A percentile compares a stretch with the other conserved stretches of the same genome.
phyloP scores from a whole-genome alignment of 371 early-diverging fungal species.

The Syncephalis plumigaleata region DNA sequence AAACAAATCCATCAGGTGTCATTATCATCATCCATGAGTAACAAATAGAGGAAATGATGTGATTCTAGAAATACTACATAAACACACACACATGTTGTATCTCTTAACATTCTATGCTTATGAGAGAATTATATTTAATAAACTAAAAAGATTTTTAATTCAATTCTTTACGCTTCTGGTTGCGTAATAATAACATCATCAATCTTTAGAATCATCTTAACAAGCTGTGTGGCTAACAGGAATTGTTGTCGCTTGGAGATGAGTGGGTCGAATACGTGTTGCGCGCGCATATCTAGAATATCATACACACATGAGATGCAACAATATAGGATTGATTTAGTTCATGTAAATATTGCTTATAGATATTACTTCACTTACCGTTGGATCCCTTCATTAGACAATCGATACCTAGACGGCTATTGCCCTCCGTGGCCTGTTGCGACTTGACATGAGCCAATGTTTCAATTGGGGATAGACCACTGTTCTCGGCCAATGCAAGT shows the following conservation, averaged over 20 bases:
- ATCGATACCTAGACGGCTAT: slow-evolving; percentile 88
- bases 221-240: slow-evolving; percentile 96
- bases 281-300: slow-evolving; percentile 97
- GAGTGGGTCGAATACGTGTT: slow-evolving; percentile 95
- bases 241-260: slow-evolving; percentile 98
- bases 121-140: too few relatives aligned
- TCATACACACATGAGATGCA: slow-evolving; percentile 1
- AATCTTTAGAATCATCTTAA: slow-evolving; percentile 95
- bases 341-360: neutral
- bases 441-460: slow-evolving; percentile 88
- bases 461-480: slow-evolving; percentile 92
- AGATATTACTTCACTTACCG: slow-evolving; percentile 20
- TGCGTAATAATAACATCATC: slow-evolving; percentile 52
- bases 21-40: too few relatives aligned
- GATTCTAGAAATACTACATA: too few relatives aligned
- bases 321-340: neutral
- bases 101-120: too few relatives aligned
- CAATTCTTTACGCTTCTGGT: neutral
- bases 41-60: too few relatives aligned
- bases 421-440: slow-evolving; percentile 73
- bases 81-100: too few relatives aligned
- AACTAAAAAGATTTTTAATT: too few relatives aligned
- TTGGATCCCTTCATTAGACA: slow-evolving; percentile 82
- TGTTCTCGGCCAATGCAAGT: slow-evolving; percentile 93
- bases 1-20: too few relatives aligned